phyloP scores from a whole-genome alignment of 129 eudicot genomes.

The Chrysanthemum makinoi region DNA sequence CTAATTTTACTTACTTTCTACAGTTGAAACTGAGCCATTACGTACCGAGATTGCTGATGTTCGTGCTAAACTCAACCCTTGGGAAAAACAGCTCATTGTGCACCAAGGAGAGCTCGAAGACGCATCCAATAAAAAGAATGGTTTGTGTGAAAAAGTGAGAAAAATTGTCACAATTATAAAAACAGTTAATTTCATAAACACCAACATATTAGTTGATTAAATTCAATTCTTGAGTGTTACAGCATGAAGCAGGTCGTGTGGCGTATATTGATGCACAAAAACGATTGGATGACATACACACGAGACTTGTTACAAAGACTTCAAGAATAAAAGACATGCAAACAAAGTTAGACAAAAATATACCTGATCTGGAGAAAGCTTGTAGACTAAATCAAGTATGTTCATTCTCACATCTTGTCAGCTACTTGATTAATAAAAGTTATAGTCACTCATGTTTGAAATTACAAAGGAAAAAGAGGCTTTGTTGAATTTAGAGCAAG shows the following conservation, averaged over 20 bases:
- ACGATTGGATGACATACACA: constrained; percentile 47
- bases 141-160: constrained; percentile 71
- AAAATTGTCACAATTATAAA: no score
- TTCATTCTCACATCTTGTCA: neutral
- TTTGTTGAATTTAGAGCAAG: constrained; percentile 71
- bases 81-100: constrained; percentile 87
- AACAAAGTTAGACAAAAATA: constrained; percentile 53
- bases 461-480: constrained; percentile 69
- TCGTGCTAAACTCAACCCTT: constrained; percentile 80
- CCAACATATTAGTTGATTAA: no score
- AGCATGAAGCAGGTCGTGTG: constrained; percentile 81
- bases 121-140: constrained; percentile 65
- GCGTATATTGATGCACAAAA: constrained; percentile 69
- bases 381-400: constrained; percentile 79
- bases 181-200: no score
- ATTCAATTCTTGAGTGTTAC: constrained; percentile 25
- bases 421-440: neutral
- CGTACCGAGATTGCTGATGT: constrained; percentile 65
- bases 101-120: constrained; percentile 84
- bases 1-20: neutral
- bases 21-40: constrained; percentile 85
- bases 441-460: constrained; percentile 20
- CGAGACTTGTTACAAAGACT: constrained; percentile 49
- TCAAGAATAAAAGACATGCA: constrained; percentile 41
- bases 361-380: constrained; percentile 56